Evolutionary conservation across 495 filamentous ascomycete genomes (phyloP).

Genomic region (Penicillium cosmopolitanum): DNA sequence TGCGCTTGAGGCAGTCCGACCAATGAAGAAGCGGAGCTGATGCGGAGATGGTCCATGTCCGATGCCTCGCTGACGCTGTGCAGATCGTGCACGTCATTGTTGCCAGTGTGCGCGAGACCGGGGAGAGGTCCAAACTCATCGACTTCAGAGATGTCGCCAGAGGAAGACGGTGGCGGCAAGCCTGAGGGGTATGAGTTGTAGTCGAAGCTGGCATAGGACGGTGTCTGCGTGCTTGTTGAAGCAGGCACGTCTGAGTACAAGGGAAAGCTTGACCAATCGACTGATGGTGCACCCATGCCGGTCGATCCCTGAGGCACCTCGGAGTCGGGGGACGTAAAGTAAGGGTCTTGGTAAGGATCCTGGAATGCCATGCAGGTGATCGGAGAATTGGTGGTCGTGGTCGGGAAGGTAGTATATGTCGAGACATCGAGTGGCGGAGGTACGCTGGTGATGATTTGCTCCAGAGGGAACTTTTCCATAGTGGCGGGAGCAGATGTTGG

Average conservation of each 20-base stretch:
- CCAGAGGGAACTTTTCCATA: conserved; percentile 41
- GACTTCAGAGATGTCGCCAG: conserved; percentile 74
- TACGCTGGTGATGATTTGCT: conserved; percentile 44
- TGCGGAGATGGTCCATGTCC: conserved; percentile 56
- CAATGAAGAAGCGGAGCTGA: conserved; percentile 57
- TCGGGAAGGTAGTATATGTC: conserved; percentile 39
- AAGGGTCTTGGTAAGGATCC: conserved; percentile 47
- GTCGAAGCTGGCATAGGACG: conserved; percentile 70
- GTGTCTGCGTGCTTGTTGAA: conserved; percentile 70
- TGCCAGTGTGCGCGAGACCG: conserved; percentile 33
- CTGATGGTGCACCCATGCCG: conserved; percentile 62
- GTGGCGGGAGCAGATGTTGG: conserved; percentile 31
- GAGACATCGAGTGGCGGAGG: conserved; percentile 44
- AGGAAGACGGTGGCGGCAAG: conserved; percentile 66
- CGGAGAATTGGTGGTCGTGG: conserved; percentile 40
- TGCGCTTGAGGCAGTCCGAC: conserved; percentile 54
- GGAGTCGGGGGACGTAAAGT: conserved; percentile 57
- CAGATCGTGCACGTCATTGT: conserved; percentile 45
- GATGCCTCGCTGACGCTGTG: conserved; percentile 59
- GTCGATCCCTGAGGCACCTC: conserved; percentile 70
- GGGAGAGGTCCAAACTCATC: conserved; percentile 62
- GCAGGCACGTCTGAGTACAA: conserved; percentile 62
- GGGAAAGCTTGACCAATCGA: conserved; percentile 77
- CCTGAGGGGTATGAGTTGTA: conserved; percentile 56
- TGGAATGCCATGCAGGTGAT: conserved; percentile 48